A percentile compares a stretch with the other conserved stretches of the same genome.
Conservation (phyloP, 2,329 filamentous ascomycete genomes). For the Trichophyton rubrum region DNA sequence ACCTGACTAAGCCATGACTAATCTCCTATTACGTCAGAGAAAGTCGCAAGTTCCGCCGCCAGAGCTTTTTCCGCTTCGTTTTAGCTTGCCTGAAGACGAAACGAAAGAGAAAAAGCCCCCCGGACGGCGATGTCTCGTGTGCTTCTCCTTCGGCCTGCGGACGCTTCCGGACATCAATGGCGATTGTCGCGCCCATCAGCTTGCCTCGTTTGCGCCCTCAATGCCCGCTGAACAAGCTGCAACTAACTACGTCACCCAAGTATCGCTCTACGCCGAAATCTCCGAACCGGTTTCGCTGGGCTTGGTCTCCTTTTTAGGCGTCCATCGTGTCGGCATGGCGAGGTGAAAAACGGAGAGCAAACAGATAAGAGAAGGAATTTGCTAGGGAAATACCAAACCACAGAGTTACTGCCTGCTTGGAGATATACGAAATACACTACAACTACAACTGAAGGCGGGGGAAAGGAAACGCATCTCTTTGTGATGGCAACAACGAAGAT, state of each 20-base stretch:
- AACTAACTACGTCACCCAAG: not conserved
- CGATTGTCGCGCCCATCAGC: not conserved
- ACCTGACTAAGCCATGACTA: not conserved
- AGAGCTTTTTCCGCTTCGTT: not conserved
- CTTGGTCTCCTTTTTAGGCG: not conserved
- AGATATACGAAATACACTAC: not conserved
- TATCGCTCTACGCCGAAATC: not conserved
- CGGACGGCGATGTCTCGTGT: not conserved
- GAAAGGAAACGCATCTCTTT: constrained; percentile 9
- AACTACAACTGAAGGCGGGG: not conserved
- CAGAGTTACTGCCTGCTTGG: not conserved
- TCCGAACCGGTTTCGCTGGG: not conserved
- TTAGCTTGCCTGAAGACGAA: too few relatives aligned
- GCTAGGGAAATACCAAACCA: not conserved
- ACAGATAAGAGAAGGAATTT: constrained; percentile 1
- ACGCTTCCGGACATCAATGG: constrained; percentile 1
- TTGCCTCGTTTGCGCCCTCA: not conserved
- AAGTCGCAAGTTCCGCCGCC: not conserved
- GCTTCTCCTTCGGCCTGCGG: not conserved
- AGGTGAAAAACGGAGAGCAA: not conserved
- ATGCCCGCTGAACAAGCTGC: not conserved
- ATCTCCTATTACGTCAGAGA: constrained; percentile 1
- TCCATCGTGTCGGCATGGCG: constrained; percentile 1
- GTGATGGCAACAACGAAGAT: constrained; percentile 28
- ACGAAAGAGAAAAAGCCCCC: not conserved